Base-by-base conservation (phyloP, 2,329 filamentous ascomycete species). In the Hypomyces perniciosus region DNA sequence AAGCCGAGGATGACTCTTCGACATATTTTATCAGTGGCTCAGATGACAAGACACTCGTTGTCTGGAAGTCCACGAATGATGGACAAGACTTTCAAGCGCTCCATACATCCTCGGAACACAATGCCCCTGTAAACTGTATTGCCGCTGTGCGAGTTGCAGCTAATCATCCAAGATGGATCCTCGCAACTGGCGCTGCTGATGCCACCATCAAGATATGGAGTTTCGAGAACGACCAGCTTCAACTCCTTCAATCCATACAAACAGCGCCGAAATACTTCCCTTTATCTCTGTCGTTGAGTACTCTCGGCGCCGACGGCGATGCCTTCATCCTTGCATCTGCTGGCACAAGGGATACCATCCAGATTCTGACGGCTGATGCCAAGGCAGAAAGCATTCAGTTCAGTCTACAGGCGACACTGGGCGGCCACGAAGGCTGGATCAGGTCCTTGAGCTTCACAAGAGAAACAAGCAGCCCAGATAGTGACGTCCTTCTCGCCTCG, bases 391-490 rank as follows among this genome's bases (percentile, higher is more conserved):
- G 65, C 2, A 57, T 67, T 3, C 69, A 78, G 1, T 96, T 96
- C 60, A 74, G 77, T 29, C 76, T 87, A 6, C 84, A 87, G 54
- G 87, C 90, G 9, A 91, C 84, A 0, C 77, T 99, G 20, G 79
- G 83, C 1, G 93, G 93, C 4, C 93, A 99, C 62, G 93, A 99
- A 69, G 92, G 88, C 51, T 99, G 93, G 93, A 83, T 99, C 43
- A 79, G 92, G 44, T 92, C 90, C 10, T 75, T 99, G 9, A 85
- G 85, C 56, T 93, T 99, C 58, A 80, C 81, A 1, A 73, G 73
- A 53, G 88, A 93, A 62, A 77, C 69, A 10, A 64, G 72, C 2
- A 70, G 71, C 26, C 57, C 69, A 1, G 67, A 72, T 0, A 80
- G 80, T 47, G 91, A 96, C 64, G 65, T 95, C 4, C 70, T 97